Evolutionary conservation across 2,329 filamentous ascomycete genomes (phyloP).

Genomic region (Trichoderma semiorbis): DNA sequence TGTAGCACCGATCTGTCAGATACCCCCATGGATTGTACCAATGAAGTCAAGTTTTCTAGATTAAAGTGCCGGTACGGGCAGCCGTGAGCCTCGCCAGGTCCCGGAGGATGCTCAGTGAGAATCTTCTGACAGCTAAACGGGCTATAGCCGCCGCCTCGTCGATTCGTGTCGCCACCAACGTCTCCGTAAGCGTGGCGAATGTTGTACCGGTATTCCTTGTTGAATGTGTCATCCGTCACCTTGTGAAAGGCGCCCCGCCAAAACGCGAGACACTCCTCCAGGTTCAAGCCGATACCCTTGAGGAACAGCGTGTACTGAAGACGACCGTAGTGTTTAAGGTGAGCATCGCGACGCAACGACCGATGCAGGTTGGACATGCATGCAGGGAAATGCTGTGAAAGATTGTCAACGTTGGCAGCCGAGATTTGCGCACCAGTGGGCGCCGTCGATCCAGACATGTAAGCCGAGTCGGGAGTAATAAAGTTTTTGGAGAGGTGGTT

Average conservation of each 20-base stretch:
- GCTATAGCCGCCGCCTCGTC: constrained; percentile 81
- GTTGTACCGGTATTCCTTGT: constrained; percentile 97
- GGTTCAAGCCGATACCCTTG: constrained; percentile 85
- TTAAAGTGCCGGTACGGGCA: constrained; percentile 94
- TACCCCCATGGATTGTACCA: constrained; percentile 78
- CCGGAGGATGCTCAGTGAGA: constrained; percentile 80
- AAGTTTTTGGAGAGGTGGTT: constrained; percentile 92
- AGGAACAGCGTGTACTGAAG: constrained; percentile 95
- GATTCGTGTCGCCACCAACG: constrained; percentile 86
- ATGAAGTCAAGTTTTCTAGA: constrained; percentile 73
- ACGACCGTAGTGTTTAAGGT: constrained; percentile 90
- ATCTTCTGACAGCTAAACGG: constrained; percentile 96
- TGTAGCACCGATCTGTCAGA: constrained; percentile 73
- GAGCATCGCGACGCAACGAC: constrained; percentile 78
- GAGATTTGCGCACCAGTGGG: constrained; percentile 70
- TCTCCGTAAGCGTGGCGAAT: constrained; percentile 93
- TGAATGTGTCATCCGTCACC: constrained; percentile 90
- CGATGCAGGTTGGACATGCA: constrained; percentile 94
- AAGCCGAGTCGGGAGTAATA: constrained; percentile 81
- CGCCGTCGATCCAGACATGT: constrained; percentile 59
- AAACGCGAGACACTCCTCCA: constrained; percentile 91
- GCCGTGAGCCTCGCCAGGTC: constrained; percentile 86
- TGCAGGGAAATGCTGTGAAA: constrained; percentile 79
- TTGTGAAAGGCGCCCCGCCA: constrained; percentile 86
- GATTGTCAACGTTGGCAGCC: constrained; percentile 72